Conservation (phyloP, 1,284 basidiomycete species). For the Ustilago hordei region DNA sequence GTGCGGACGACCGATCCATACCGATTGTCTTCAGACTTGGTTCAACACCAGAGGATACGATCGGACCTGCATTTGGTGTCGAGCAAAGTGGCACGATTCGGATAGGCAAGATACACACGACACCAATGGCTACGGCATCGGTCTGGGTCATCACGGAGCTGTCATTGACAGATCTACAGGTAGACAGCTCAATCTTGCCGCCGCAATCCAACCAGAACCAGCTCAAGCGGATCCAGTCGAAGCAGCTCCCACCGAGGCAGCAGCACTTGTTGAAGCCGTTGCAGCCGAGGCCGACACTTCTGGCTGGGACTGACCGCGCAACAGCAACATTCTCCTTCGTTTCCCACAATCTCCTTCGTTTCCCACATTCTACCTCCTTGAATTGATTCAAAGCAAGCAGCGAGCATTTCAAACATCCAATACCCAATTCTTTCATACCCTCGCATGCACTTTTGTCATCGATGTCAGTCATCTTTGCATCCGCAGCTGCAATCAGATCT, state of each 20-base stretch:
- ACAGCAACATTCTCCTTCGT: not conserved
- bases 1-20: conserved; percentile 48
- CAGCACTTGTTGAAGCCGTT: not conserved
- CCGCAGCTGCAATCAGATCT: not conserved
- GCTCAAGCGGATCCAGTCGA: not conserved
- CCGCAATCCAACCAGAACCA: conserved; percentile 18
- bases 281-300: conserved; percentile 6
- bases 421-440: conserved; percentile 2
- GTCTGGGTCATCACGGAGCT: conserved; percentile 14
- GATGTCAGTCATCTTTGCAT: not conserved
- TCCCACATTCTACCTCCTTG: not conserved
- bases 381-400: not conserved
- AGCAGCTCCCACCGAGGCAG: conserved; percentile 1
- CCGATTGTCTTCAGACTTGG: conserved; percentile 46
- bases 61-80: conserved; percentile 47
- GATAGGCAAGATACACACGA: not conserved
- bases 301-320: not conserved
- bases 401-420: not conserved
- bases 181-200: conserved; percentile 41
- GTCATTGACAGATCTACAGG: conserved; percentile 27
- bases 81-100: conserved; percentile 34
- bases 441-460: not conserved
- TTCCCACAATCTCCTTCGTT: too few relatives aligned
- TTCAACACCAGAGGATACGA: conserved; percentile 27
- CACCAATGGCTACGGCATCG: conserved; percentile 42